Percentiles rank a stretch among this genome's conserved stretches.
Evolutionary conservation across 345 rosid species (phyloP).

Genomic region (Luvunga scandens): DNA sequence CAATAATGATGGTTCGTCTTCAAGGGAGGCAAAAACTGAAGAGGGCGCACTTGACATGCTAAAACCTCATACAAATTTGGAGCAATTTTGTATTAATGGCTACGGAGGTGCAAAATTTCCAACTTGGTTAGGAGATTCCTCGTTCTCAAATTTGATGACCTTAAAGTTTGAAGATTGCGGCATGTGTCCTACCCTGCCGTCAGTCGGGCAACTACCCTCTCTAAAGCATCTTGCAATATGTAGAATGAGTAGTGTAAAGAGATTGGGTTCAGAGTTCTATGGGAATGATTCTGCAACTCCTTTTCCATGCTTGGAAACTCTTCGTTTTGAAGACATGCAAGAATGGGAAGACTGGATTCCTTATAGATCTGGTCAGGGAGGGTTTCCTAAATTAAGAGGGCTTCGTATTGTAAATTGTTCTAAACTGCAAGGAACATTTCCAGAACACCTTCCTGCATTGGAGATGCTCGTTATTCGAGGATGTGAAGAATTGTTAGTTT

Average conservation of each 20-base stretch:
- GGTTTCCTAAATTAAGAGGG: slow-evolving; percentile 27
- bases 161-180: neutral
- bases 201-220: neutral
- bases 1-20: no score
- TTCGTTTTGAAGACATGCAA: slow-evolving; percentile 20
- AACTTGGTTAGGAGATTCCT: slow-evolving; percentile 16
- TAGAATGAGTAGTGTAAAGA: neutral
- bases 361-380: neutral
- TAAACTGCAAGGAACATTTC: slow-evolving; percentile 17
- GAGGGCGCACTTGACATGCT: neutral
- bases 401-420: slow-evolving; percentile 31
- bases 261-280: neutral
- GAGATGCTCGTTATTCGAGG: neutral
- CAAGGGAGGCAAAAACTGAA: neutral
- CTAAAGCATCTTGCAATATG: neutral
- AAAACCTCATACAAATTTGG: neutral
- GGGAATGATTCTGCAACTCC: neutral
- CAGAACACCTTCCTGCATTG: slow-evolving; percentile 14
- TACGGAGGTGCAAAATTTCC: neutral
- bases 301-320: slow-evolving; percentile 8
- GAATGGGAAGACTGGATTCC: slow-evolving; percentile 35
- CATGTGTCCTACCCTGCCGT: neutral
- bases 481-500: neutral
- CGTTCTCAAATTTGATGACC: neutral
- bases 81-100: neutral